These are phyloP conservation scores for Paspalum vaginatum DNA, from an alignment of 176 grass and related monocot genomes.

Conservation along the genomic window DNA sequence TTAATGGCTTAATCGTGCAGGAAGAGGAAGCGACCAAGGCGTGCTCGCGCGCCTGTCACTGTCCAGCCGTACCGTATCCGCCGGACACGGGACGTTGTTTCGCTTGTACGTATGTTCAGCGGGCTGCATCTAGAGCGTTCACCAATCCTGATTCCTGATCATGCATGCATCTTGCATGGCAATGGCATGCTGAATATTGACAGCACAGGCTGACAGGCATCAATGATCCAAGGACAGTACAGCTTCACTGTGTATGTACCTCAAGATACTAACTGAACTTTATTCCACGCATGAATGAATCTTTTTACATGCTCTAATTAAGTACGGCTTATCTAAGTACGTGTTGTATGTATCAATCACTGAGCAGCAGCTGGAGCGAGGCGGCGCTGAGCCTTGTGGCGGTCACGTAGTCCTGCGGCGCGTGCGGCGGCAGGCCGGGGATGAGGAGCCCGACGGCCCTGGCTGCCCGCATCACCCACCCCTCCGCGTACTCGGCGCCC, in stretches of 20 bases:
- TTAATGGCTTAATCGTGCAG: neutral
- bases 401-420: constrained; percentile 81
- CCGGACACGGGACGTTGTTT: neutral
- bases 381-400: constrained; percentile 58
- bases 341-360: neutral
- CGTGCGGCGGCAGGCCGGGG: constrained; percentile 71
- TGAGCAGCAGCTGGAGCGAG: constrained; percentile 13
- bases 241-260: no score
- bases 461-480: constrained; percentile 49
- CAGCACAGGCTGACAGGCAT: no score
- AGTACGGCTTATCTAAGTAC: neutral
- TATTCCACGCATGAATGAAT: neutral
- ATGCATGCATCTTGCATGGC: no score
- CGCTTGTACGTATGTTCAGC: neutral
- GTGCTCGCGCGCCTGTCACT: neutral
- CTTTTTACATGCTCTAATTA: neutral
- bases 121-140: neutral
- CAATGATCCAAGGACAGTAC: no score
- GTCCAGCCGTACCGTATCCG: neutral
- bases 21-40: neutral
- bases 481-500: constrained; percentile 62
- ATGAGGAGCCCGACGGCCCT: constrained; percentile 52
- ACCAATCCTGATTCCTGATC: neutral
- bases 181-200: no score
- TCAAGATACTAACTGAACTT: no score